phyloP scores from a whole-genome alignment of 1,139 yeast species.

The Blastobotrys illinoisensis region DNA sequence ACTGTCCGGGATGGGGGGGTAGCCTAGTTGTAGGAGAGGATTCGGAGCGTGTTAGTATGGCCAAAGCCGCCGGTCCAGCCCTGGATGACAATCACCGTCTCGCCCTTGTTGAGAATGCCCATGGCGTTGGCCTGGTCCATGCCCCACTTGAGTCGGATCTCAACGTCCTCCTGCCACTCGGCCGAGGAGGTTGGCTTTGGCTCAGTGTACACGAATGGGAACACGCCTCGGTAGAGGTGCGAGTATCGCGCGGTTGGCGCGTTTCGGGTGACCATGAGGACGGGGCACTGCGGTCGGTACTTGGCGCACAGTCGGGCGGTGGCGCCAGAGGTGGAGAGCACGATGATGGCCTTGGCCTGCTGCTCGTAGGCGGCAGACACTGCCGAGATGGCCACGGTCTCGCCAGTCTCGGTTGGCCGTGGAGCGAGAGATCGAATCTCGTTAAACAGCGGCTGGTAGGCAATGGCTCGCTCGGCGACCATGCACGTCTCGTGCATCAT shows the following conservation, averaged over 20 bases:
- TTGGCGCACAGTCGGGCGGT: conserved; percentile 95
- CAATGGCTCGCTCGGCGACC: conserved; percentile 95
- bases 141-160: conserved; percentile 91
- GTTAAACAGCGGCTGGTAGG: conserved; percentile 80
- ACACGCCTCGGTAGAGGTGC: conserved; percentile 97
- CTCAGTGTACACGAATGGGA: conserved; percentile 82
- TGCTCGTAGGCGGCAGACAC: conserved; percentile 96
- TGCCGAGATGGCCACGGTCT: conserved; percentile 96
- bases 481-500: conserved; percentile 98
- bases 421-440: conserved; percentile 83
- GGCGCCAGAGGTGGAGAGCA: conserved; percentile 88
- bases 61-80: conserved; percentile 99
- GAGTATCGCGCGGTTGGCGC: conserved; percentile 87
- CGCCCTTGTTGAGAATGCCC: conserved; percentile 84
- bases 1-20: neutral
- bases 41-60: conserved; percentile 96
- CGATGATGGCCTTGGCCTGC: conserved; percentile 94
- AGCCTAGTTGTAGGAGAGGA: conserved; percentile 27
- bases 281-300: conserved; percentile 97
- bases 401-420: conserved; percentile 89
- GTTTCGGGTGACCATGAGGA: conserved; percentile 97
- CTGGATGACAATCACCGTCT: conserved; percentile 88
- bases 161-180: conserved; percentile 96
- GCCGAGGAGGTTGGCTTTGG: conserved; percentile 47
- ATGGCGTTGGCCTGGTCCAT: conserved; percentile 83